phyloP scores from a whole-genome alignment of 2,329 filamentous ascomycete genomes.

The Magnaporthiopsis rhizophila region DNA sequence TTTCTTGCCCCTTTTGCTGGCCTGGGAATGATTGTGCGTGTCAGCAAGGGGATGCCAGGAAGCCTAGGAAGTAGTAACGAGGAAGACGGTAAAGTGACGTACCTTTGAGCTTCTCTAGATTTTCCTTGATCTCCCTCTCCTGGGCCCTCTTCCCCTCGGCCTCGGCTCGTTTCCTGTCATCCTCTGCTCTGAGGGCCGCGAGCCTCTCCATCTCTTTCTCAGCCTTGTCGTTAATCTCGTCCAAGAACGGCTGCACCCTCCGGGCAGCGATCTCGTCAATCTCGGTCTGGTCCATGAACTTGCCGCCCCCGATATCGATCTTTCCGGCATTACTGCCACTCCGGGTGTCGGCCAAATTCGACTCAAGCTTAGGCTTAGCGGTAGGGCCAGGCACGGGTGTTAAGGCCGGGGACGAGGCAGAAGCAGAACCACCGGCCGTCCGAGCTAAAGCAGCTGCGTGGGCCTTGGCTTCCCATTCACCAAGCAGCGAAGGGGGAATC shows the following conservation, averaged over 20 bases:
- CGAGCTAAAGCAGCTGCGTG: conserved; percentile 60
- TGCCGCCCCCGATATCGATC: conserved; percentile 70
- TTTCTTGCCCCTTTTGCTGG: conserved; percentile 40
- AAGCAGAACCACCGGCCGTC: conserved; percentile 39
- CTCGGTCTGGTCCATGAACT: conserved; percentile 68
- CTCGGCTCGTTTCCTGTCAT: conserved; percentile 39
- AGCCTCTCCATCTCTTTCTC: conserved; percentile 63
- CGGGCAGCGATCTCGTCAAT: conserved; percentile 72
- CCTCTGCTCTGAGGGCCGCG: conserved; percentile 52
- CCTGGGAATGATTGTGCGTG: conserved; percentile 21
- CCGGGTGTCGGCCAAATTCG: conserved; percentile 44
- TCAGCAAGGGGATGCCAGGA: conserved; percentile 13
- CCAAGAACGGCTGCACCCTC: conserved; percentile 72
- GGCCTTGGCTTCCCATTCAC: conserved; percentile 74
- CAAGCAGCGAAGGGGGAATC: conserved; percentile 57
- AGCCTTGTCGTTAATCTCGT: conserved; percentile 75
- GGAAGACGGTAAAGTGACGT: conserved; percentile 20
- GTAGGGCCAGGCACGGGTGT: too few relatives aligned
- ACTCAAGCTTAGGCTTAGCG: background rate
- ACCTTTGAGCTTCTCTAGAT: conserved; percentile 52
- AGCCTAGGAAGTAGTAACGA: background rate
- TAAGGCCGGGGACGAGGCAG: background rate
- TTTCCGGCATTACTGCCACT: conserved; percentile 54
- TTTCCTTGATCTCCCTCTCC: conserved; percentile 45
- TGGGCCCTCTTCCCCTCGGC: conserved; percentile 34